phyloP scores from a whole-genome alignment of 768 basidiomycete genomes.

The Kwoniella bestiolae region DNA sequence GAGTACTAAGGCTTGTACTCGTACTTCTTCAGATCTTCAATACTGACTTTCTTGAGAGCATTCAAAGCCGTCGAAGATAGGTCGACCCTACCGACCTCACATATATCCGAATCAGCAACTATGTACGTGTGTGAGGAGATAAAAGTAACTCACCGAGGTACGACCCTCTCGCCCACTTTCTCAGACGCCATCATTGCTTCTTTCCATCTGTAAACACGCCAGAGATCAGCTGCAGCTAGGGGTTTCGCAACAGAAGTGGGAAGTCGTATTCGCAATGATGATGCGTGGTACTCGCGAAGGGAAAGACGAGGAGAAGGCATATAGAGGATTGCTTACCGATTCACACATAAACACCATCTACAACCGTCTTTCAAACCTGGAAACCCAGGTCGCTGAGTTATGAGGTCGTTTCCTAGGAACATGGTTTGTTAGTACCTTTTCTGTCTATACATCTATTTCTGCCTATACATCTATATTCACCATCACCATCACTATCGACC shows the following conservation, averaged over 20 bases:
- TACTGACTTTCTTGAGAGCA: slow-evolving; percentile 42
- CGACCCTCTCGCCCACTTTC: slow-evolving; percentile 40
- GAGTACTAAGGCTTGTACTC: slow-evolving; percentile 25
- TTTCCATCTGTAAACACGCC: slow-evolving; percentile 54
- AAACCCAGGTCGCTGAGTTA: slow-evolving; percentile 45
- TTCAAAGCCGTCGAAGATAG: slow-evolving; percentile 45
- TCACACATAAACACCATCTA: slow-evolving; percentile 56
- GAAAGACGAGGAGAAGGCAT: neutral
- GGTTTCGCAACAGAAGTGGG: no score
- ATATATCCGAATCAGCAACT: slow-evolving; percentile 6
- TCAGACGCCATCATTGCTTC: slow-evolving; percentile 51
- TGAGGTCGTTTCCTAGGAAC: slow-evolving; percentile 52
- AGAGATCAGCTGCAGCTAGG: no score
- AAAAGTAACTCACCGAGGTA: slow-evolving; percentile 37
- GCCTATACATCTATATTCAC: no score
- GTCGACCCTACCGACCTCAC: slow-evolving; percentile 38
- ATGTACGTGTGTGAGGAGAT: neutral
- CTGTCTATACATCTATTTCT: no score
- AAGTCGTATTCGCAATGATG: neutral
- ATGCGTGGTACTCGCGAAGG: neutral
- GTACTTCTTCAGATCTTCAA: slow-evolving; percentile 53
- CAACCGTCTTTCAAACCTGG: slow-evolving; percentile 55
- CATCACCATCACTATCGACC: no score
- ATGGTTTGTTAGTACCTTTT: neutral
- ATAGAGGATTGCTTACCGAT: slow-evolving; percentile 34